Evolutionary conservation across 2,329 filamentous ascomycete genomes (phyloP), one percentile per base, ranked within the genome.

Genomic region (Talaromyces marneffei): DNA sequence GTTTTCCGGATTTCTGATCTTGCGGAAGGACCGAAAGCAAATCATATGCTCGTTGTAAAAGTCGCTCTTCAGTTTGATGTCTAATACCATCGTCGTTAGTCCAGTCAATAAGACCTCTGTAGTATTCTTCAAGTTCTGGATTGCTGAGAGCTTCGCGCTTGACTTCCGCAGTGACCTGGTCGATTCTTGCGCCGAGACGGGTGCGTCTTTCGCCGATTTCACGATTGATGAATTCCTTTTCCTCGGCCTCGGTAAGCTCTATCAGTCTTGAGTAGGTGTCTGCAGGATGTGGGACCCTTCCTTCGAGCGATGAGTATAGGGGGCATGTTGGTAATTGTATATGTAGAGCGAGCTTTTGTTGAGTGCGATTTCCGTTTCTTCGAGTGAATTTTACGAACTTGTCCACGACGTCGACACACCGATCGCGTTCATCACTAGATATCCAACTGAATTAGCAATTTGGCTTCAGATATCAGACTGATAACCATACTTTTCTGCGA

Each of bases 161-260:
- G 54, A 96, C 94, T 63, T 97, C 90, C 2, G 85, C 74, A 0
- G 90, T 96, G 23, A 97, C 93, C 64, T 94, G 88, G 42, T 85
- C 87, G 61, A 96, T 82, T 50, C 85, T 89, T 9, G 92, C 92
- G 44, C 94, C 94, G 2, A 99, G 82, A 39, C 94, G 84, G 1
- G 92, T 96, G 65, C 92, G 84, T 46, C 94, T 85, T 75, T 96
- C 92, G 33, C 88, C 91, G 66, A 99, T 95, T 62, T 96, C 85
- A 3, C 85, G 90, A 71, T 96, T 96, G 73, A 97, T 93, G 33
- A 86, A 87, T 71, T 93, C 89, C 71, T 89, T 92, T 75, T 99
- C 94, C 63, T 94, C 90, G 1, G 85, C 79, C 71, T 97, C 94
- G 2, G 90, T 82, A 20, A 96, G 89, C 67, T 94, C 87, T 14